phyloP scores from a whole-genome alignment of 1,139 yeast species.

The Blastobotrys indianensis region DNA sequence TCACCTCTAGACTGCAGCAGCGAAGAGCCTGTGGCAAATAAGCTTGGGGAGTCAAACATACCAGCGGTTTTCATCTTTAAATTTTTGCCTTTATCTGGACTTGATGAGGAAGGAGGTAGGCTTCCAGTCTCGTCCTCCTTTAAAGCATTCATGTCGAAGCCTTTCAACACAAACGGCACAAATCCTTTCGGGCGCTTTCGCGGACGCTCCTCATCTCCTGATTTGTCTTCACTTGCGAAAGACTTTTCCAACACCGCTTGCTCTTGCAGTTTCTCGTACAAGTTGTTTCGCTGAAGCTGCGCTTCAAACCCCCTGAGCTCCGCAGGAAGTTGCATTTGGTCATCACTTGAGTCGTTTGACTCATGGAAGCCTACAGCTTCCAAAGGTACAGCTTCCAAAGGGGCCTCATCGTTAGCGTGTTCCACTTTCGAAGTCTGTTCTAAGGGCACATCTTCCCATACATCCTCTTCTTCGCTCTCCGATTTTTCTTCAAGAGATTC shows the following conservation, averaged over 20 bases:
- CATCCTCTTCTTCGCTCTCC: slow-evolving; percentile 31
- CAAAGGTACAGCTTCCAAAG: no score
- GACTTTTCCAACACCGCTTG: slow-evolving; percentile 8
- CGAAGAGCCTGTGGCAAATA: no score
- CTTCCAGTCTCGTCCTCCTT: background rate
- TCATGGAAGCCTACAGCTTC: no score
- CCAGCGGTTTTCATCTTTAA: no score
- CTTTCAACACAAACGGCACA: background rate
- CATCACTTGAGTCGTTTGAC: no score
- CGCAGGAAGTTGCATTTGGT: slow-evolving; percentile 16
- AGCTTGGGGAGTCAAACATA: no score
- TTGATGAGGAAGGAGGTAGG: background rate
- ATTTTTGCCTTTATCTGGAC: no score
- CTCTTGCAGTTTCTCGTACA: slow-evolving; percentile 21
- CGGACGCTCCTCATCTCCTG: background rate
- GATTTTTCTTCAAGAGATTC: slow-evolving; percentile 2
- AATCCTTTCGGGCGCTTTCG: background rate
- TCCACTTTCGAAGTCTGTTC: slow-evolving; percentile 5
- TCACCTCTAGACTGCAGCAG: no score
- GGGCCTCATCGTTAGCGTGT: no score
- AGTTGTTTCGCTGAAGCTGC: slow-evolving; percentile 22
- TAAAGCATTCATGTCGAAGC: no score
- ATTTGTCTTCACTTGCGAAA: background rate
- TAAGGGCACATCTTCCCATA: slow-evolving; percentile 57
- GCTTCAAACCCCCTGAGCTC: slow-evolving; percentile 26